phyloP scores from a whole-genome alignment of 208 protist species.

The Leishmania guyanensis region DNA sequence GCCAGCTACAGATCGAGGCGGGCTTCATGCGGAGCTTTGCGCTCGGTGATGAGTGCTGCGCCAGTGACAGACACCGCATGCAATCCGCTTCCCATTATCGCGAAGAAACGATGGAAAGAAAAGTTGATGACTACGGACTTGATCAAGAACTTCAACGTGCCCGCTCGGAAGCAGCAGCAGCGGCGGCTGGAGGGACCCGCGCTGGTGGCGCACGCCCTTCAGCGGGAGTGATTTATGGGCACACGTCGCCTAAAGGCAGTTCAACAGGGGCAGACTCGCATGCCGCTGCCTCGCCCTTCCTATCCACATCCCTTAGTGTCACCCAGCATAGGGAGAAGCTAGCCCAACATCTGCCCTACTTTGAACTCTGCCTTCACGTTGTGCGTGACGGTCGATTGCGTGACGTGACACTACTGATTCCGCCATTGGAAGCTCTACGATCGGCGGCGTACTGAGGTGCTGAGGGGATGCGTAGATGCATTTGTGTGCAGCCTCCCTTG shows the following conservation, averaged over 20 bases:
- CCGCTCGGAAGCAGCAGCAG: conserved; percentile 12
- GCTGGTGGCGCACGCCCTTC: neutral
- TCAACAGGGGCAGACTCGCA: neutral
- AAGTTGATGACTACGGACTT: neutral
- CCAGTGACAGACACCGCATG: neutral
- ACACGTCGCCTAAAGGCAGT: neutral
- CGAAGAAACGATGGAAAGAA: neutral
- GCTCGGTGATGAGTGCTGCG: neutral
- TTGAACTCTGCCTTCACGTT: conserved; percentile 26
- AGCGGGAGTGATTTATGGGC: neutral
- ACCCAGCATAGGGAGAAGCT: conserved; percentile 16
- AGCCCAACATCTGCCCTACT: conserved; percentile 27
- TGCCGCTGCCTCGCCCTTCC: neutral
- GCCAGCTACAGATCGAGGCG: conserved; percentile 39
- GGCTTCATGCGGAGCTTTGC: conserved; percentile 26
- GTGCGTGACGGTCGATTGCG: conserved; percentile 28
- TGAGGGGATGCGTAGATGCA: neutral
- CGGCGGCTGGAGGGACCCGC: neutral
- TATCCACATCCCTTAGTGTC: neutral
- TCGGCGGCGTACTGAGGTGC: conserved; percentile 6
- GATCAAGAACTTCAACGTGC: conserved; percentile 17
- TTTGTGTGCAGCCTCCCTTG: neutral
- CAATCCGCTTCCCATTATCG: neutral
- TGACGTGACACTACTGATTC: conserved; percentile 26
- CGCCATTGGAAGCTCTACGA: conserved; percentile 18